Conservation (phyloP, 139 green algal genomes). For the Tetradesmus lagerheimii region DNA sequence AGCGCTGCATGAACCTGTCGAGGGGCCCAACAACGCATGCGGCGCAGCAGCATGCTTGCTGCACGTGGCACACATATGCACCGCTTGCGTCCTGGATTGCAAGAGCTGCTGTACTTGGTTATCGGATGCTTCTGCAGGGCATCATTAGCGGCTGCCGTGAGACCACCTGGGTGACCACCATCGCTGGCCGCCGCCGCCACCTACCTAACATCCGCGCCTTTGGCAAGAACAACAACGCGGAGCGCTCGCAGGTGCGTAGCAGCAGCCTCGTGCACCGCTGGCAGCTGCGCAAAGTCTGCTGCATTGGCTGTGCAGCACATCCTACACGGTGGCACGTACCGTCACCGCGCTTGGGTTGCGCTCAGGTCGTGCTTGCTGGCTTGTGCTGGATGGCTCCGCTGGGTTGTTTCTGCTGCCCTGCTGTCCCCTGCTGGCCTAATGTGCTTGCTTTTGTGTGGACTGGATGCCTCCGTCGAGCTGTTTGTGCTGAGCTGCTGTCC, state of each 20-base stretch:
- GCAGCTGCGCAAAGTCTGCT: too few species aligned
- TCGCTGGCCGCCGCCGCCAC: slow-evolving; percentile 68
- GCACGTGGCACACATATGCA: background rate
- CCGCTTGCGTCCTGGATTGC: background rate
- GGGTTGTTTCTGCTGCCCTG: too few species aligned
- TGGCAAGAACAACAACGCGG: slow-evolving; percentile 7
- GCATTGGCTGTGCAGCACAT: too few species aligned
- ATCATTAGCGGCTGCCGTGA: slow-evolving; percentile 58
- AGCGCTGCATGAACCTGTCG: too few species aligned
- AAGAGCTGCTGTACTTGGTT: too few species aligned
- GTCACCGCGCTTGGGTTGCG: too few species aligned
- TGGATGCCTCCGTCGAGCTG: background rate
- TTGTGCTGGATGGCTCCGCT: background rate
- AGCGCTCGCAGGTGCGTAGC: background rate
- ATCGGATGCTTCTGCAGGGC: background rate
- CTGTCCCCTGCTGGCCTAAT: too few species aligned
- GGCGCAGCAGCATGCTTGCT: background rate
- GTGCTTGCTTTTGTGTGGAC: too few species aligned
- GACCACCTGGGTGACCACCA: slow-evolving; percentile 65
- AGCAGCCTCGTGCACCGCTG: too few species aligned
- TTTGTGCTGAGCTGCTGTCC: background rate
- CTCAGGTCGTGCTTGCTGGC: background rate
- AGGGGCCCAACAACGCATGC: too few species aligned
- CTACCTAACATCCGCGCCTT: slow-evolving; percentile 66
- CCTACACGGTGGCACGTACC: too few species aligned